A percentile compares a stretch with the other conserved stretches of the same genome.
Conservation (phyloP, 1,139 yeast genomes). For the Saccharomyces hybrid region DNA sequence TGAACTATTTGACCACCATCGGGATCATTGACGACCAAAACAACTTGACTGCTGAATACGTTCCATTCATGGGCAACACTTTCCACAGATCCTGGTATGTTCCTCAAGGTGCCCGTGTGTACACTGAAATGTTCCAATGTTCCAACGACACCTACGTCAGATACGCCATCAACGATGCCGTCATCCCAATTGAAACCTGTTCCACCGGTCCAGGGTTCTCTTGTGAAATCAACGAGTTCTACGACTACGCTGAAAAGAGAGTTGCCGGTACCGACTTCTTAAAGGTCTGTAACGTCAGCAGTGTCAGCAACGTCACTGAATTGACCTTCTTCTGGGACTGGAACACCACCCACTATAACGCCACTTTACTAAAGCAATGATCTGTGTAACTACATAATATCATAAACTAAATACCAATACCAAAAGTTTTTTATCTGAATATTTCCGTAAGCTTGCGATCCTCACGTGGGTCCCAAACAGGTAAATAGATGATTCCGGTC, state of each 20-base stretch:
- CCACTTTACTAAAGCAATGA: neutral
- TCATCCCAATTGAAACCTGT: constrained; percentile 48
- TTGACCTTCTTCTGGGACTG: constrained; percentile 30
- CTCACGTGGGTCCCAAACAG: too few relatives aligned
- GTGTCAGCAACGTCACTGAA: constrained; percentile 16
- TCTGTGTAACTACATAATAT: neutral
- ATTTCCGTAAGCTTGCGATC: too few relatives aligned
- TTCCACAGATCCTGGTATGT: constrained; percentile 25
- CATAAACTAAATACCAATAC: neutral
- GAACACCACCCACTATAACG: constrained; percentile 8
- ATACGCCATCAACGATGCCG: constrained; percentile 52
- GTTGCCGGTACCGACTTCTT: constrained; percentile 32
- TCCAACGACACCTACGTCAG: constrained; percentile 38
- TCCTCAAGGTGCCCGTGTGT: constrained; percentile 54
- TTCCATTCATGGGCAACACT: constrained; percentile 34
- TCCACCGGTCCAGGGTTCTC: constrained; percentile 56
- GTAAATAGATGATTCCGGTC: too few relatives aligned
- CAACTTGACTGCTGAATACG: constrained; percentile 28
- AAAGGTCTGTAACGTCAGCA: constrained; percentile 33
- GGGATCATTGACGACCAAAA: constrained; percentile 39
- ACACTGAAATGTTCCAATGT: constrained; percentile 46
- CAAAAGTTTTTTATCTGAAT: too few relatives aligned
- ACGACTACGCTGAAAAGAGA: constrained; percentile 33
- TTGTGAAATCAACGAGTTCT: constrained; percentile 41
- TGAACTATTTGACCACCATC: constrained; percentile 43